Evolutionary conservation across 352 stramenopile species (phyloP), one percentile per base, ranked within the genome.

Genomic region (Globisporangium carolinianum): DNA sequence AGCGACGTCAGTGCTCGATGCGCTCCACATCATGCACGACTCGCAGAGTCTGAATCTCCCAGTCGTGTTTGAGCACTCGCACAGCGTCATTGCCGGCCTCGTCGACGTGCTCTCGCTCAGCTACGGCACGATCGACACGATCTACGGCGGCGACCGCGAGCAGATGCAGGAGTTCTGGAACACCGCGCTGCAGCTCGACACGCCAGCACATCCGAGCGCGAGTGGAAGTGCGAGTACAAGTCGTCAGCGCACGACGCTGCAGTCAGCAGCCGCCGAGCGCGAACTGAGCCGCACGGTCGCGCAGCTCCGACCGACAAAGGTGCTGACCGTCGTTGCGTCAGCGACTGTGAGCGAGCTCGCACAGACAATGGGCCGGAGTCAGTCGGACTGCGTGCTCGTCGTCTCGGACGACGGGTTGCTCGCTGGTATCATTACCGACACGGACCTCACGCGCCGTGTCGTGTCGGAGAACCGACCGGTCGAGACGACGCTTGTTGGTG

Each of bases 401-500:
- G 79, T 97, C 14, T 94, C 87, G 46, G 73, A 86, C 7, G 72
- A 88, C 35, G 95, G 95, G 32, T 75, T 87, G 38, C 74, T 99
- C 15, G 83, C 79, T 17, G 96, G 96, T 58, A 99, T 99, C 58
- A 88, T 98, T 61, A 98, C 95, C 18, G 95, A 98, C 56, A 94
- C 86, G 24, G 86, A 96, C 65, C 56, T 96, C 39, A 94, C 86
- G 12, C 77, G 83, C 6, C 83, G 83, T 18, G 81, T 94, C 2
- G 83, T 96, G 1, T 89, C 86, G 2, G 71, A 91, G 42, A 94
- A 94, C 61, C 69, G 74, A 12, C 75, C 86, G 6, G 53, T 91
- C 3, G 83, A 93, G 6, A 73, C 70, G 3, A 94, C 84, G 18
- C 47, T 73, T 0, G 79, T 96, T 9, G 74, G 76, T 0, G 76